Evolutionary conservation across 768 basidiomycete species (phyloP).

Genomic region (Pilatotrama ljubarskyi): DNA sequence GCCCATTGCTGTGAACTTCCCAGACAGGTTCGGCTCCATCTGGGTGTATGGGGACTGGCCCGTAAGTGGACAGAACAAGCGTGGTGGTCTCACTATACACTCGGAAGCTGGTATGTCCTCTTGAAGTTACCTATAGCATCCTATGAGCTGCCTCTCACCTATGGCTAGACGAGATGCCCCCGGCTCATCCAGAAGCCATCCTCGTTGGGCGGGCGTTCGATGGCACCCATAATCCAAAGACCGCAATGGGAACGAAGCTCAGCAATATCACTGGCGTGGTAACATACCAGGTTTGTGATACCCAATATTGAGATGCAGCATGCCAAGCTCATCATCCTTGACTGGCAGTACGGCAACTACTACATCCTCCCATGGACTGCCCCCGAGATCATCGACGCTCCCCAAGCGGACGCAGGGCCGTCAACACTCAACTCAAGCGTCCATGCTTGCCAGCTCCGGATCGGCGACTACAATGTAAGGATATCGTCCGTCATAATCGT

Average conservation of each 20-base stretch:
- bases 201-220: conserved; percentile 57
- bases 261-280: conserved; percentile 57
- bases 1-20: conserved; percentile 50
- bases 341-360: conserved; percentile 45
- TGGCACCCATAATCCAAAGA: conserved; percentile 48
- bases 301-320: background rate
- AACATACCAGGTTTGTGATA: conserved; percentile 44
- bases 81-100: conserved; percentile 56
- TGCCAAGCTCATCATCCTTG: background rate
- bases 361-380: conserved; percentile 59
- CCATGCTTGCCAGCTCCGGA: conserved; percentile 46
- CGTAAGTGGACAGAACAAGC: conserved; percentile 52
- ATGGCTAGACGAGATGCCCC: conserved; percentile 44
- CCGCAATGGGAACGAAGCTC: conserved; percentile 47
- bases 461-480: conserved; percentile 62
- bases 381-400: conserved; percentile 44
- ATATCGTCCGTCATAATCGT: background rate
- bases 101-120: conserved; percentile 37
- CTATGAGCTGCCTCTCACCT: no score
- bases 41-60: conserved; percentile 63
- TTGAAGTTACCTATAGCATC: background rate
- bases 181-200: conserved; percentile 58
- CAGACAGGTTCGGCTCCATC: conserved; percentile 54
- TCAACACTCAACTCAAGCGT: conserved; percentile 38
- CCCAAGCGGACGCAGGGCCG: conserved; percentile 37